Base-by-base conservation (phyloP, 352 stramenopile species). In the Phytophthora colocasiae region DNA sequence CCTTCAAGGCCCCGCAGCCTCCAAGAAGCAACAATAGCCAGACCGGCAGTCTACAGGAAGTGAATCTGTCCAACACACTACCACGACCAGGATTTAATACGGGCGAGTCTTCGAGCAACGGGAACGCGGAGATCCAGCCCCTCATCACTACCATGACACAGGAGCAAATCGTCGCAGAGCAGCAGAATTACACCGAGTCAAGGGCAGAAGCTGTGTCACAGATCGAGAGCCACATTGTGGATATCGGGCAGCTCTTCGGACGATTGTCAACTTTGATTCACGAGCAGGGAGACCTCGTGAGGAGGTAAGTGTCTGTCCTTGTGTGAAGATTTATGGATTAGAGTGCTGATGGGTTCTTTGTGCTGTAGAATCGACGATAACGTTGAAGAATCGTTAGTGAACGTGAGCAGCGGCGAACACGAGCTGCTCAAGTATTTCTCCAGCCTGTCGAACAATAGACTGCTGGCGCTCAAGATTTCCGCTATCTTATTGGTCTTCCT, bases 401-500 rank as follows among this genome's bases (percentile, higher is more conserved):
- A 91, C 61, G 81, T 93, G 57, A 82, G 75, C 62, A 82, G 83
- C 10, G 87, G 85, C 55, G 80, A 93, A 70, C 88, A 91, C 52
- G 85, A 95, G 64, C 71, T 95, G 69, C 73, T 93, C 62, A 92
- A 93, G 73, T 95, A 93, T 64, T 90, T 91, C 59, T 85, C 86
- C 26, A 89, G 82, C 59, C 79, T 95, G 47, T 93, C 83, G 54
- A 95, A 93, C 81, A 95, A 91, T 86, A 85, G 83, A 80, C 75
- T 92, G 73, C 73, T 95, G 69, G 86, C 85, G 63, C 73, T 93
- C 76, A 95, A 95, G 76, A 73, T 95, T 40, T 91, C 79, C 29
- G 82, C 81, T 76, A 92, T 95, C 75, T 91, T 95, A 80, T 90
- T 95, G 59, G 67, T 93, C 40, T 95, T 95, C 50, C 73, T 95